Evolutionary conservation across 768 basidiomycete genomes (phyloP).

Genomic region (Rhodocollybia butyracea): DNA sequence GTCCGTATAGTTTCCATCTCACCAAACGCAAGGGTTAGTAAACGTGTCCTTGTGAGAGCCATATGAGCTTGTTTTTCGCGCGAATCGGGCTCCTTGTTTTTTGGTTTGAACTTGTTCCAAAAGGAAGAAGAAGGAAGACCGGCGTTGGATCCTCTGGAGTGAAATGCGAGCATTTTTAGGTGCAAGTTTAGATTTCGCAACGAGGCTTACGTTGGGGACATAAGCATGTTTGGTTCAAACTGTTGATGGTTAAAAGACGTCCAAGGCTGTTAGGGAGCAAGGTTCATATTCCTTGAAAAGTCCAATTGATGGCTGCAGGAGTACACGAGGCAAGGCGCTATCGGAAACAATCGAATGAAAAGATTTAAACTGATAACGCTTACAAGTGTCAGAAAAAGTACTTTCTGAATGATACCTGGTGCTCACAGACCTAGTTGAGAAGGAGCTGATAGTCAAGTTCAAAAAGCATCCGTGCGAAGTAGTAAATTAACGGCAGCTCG

Average conservation of each 20-base stretch:
- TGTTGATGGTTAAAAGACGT: constrained; percentile 7
- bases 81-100: constrained; percentile 64
- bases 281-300: constrained; percentile 25
- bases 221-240: constrained; percentile 53
- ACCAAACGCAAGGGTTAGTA: constrained; percentile 77
- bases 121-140: constrained; percentile 51
- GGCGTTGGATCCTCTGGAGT: constrained; percentile 57
- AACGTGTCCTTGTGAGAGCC: constrained; percentile 69
- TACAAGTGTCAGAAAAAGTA: neutral
- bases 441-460: too few species aligned
- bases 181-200: constrained; percentile 17
- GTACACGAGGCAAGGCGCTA: constrained; percentile 54
- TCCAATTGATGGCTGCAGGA: constrained; percentile 38
- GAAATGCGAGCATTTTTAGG: constrained; percentile 30
- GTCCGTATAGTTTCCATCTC: constrained; percentile 87
- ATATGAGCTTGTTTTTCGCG: constrained; percentile 53
- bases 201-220: constrained; percentile 71
- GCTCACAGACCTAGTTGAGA: too few species aligned
- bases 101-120: constrained; percentile 71
- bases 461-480: too few species aligned
- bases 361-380: neutral
- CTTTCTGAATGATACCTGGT: too few species aligned
- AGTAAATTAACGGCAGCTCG: too few species aligned
- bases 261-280: constrained; percentile 20
- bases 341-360: constrained; percentile 5